Evolutionary conservation across 805 yeast genomes (phyloP), one percentile per base, ranked within the genome.

Genomic region (fission yeast (Schizosaccharomyces pombe)): DNA sequence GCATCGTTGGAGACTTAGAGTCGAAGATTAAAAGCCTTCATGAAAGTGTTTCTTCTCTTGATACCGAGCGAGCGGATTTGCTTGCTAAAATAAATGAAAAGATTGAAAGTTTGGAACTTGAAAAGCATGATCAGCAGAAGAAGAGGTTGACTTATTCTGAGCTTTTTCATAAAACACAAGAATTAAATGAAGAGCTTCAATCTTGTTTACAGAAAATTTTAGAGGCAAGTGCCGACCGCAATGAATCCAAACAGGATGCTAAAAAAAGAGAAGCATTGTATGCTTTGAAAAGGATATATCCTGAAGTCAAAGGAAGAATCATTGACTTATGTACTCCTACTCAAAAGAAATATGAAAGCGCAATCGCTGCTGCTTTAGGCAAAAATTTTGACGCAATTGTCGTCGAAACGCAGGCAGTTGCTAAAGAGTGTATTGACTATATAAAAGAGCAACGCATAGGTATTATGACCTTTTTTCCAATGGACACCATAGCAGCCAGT

Each of bases 391-490:
- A 91, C 65, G 75, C 95, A 0, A 75, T 91, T 16, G 74, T 91
- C 19, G 98, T 91, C 4, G 94, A 85, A 60, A 74, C 74, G 29
- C 68, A 78, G 4, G 64, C 76, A 8, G 73, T 79, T 24, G 94
- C 93, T 0, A 75, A 78, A 56, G 78, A 78, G 57, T 84, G 94
- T 63, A 82, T 91, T 58, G 76, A 77, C 6, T 81, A 80, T 56
- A 69, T 89, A 63, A 84, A 85, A 61, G 87, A 83, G 59, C 89
- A 89, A 63, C 74, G 95, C 59, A 71, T 81, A 11, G 97, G 97
- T 52, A 73, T 75, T 5, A 86, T 91, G 1, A 78, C 93, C 0
- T 87, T 91, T 61, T 81, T 91, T 57, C 97, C 98, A 0, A 68
- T 91, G 54, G 91, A 86, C 61, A 73, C 86, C 1, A 79, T 91